A percentile compares a stretch with the other conserved stretches of the same genome.
Evolutionary conservation across 495 filamentous ascomycete genomes (phyloP).

Genomic region (Rhizodiscina lignyota): DNA sequence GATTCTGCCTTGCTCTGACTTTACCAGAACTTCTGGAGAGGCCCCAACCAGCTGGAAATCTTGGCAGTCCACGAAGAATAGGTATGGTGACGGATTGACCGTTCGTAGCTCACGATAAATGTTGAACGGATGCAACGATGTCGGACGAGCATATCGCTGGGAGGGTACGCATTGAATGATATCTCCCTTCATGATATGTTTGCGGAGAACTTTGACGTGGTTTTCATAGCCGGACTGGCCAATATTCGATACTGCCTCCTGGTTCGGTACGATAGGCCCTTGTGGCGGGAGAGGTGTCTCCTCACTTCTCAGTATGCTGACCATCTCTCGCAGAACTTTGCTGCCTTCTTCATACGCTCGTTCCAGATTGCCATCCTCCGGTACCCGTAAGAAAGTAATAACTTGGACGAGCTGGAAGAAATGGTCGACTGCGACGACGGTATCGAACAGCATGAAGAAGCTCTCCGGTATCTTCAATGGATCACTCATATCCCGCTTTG

Average conservation of each 20-base stretch:
- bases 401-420: constrained; percentile 86
- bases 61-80: constrained; percentile 85
- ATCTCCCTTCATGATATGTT: constrained; percentile 77
- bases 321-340: constrained; percentile 41
- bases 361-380: constrained; percentile 37
- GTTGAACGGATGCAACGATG: constrained; percentile 87
- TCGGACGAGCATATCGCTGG: constrained; percentile 79
- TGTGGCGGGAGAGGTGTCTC: constrained; percentile 66
- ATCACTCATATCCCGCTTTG: constrained; percentile 72
- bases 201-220: constrained; percentile 66
- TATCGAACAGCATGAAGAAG: constrained; percentile 95
- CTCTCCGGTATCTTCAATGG: constrained; percentile 76
- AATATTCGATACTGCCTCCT: constrained; percentile 86
- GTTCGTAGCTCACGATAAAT: constrained; percentile 92
- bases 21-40: constrained; percentile 83
- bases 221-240: constrained; percentile 72
- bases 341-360: constrained; percentile 48
- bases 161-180: constrained; percentile 97
- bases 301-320: constrained; percentile 49
- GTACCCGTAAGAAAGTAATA: constrained; percentile 68
- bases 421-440: constrained; percentile 85
- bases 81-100: constrained; percentile 89
- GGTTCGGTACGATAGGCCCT: constrained; percentile 48
- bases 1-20: constrained; percentile 70
- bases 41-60: constrained; percentile 93